Percentiles rank a stretch among this genome's conserved stretches.
Evolutionary conservation across 805 yeast species (phyloP).

Genomic region (Wickerhamomyces tratensis): DNA sequence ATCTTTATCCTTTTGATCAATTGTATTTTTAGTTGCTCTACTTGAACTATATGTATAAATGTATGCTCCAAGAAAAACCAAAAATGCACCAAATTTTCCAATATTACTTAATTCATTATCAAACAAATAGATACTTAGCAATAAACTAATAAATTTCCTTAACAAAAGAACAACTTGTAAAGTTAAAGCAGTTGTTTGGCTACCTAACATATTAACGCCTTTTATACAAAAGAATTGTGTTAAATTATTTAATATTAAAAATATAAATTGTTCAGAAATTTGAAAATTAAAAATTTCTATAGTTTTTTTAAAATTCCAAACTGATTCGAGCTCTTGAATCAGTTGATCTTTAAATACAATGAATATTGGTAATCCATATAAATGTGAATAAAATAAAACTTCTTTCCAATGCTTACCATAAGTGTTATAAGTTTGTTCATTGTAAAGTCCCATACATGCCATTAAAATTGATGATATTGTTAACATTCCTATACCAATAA

Average conservation of each 20-base stretch:
- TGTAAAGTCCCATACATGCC: constrained; percentile 49
- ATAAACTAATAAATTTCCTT: constrained; percentile 51
- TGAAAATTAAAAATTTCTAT: constrained; percentile 7
- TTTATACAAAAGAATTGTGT: constrained; percentile 56
- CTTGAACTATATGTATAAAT: constrained; percentile 28
- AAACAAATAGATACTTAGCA: constrained; percentile 46
- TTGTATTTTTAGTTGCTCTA: constrained; percentile 14
- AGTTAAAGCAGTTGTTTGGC: constrained; percentile 50
- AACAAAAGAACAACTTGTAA: constrained; percentile 50
- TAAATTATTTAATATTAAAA: constrained; percentile 27
- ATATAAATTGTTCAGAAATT: constrained; percentile 1
- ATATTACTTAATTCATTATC: constrained; percentile 30
- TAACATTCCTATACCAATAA: constrained; percentile 26
- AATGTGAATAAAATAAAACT: constrained; percentile 50
- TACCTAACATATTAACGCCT: constrained; percentile 58
- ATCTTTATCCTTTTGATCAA: constrained; percentile 7
- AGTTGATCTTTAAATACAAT: constrained; percentile 22
- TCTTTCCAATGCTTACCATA: constrained; percentile 62
- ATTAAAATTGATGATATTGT: constrained; percentile 38
- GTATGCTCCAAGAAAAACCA: constrained; percentile 49
- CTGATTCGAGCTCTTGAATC: background rate
- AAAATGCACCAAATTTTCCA: constrained; percentile 35
- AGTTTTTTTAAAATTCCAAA: background rate
- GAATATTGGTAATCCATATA: constrained; percentile 46
- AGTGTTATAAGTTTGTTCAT: constrained; percentile 36